Percentiles rank a stretch among this genome's conserved stretches.
These are phyloP conservation scores for Ustilago hordei DNA, from an alignment of 1,284 basidiomycete genomes.

Conservation along the genomic window DNA sequence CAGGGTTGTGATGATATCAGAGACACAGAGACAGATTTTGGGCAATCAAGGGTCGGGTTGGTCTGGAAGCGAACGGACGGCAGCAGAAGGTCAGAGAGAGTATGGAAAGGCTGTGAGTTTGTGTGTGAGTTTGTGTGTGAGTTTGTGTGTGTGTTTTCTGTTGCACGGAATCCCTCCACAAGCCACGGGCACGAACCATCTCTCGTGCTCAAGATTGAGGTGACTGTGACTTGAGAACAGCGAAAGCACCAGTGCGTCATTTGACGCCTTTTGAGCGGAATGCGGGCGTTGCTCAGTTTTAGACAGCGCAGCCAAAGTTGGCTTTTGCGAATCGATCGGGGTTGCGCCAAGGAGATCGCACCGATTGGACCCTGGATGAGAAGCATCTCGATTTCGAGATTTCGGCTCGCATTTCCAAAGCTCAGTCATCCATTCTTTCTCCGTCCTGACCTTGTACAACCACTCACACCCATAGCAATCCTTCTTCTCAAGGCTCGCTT, in stretches of 20 bases:
- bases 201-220: background rate
- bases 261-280: constrained; percentile 23
- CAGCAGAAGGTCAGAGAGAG: background rate
- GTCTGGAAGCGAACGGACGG: background rate
- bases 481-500: too few relatives aligned
- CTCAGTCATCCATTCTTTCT: background rate
- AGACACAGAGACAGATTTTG: background rate
- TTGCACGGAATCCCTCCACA: too few relatives aligned
- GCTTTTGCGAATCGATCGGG: constrained; percentile 13
- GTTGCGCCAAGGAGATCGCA: background rate
- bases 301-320: background rate
- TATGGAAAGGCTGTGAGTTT: too few relatives aligned
- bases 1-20: constrained; percentile 5
- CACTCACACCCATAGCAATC: background rate
- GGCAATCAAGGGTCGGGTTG: background rate
- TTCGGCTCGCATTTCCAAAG: background rate
- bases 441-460: background rate
- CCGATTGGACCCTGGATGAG: constrained; percentile 9
- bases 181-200: constrained; percentile 1
- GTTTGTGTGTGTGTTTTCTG: too few relatives aligned
- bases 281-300: constrained; percentile 7
- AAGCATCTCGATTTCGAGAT: background rate
- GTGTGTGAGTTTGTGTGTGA: too few relatives aligned
- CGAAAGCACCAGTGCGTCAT: constrained; percentile 39
- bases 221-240: background rate